These are phyloP conservation scores for Pythium plurisporium DNA, from an alignment of 352 stramenopile species.

Conservation along the genomic window DNA sequence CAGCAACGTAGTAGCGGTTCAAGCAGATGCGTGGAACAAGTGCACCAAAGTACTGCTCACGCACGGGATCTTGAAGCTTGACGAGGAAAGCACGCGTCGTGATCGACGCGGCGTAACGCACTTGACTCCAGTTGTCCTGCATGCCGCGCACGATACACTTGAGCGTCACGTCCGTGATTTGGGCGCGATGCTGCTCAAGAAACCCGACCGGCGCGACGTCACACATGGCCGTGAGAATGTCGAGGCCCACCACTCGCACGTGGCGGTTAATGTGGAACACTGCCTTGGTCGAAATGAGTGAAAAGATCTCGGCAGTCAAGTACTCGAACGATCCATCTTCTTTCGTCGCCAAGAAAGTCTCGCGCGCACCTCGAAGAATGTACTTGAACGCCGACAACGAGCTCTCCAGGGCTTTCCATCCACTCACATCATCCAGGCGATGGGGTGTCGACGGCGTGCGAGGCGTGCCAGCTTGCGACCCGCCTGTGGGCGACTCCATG, in stretches of 20 bases:
- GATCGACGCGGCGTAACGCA: conserved; percentile 93
- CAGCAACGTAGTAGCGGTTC: conserved; percentile 96
- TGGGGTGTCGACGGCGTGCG: conserved; percentile 76
- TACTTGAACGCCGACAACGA: conserved; percentile 84
- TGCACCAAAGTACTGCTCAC: conserved; percentile 58
- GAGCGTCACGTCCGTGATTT: conserved; percentile 42
- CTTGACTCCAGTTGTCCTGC: conserved; percentile 97
- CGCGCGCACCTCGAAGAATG: conserved; percentile 75
- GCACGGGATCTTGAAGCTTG: conserved; percentile 58
- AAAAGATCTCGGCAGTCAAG: conserved; percentile 55
- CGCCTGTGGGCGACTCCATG: conserved; percentile 58
- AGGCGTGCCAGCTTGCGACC: conserved; percentile 52
- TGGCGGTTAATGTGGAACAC: conserved; percentile 95
- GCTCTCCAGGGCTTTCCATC: conserved; percentile 96
- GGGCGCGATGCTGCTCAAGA: conserved; percentile 32
- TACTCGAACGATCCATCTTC: conserved; percentile 40
- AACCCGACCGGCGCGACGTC: conserved; percentile 44
- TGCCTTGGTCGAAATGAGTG: conserved; percentile 70
- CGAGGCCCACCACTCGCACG: conserved; percentile 85
- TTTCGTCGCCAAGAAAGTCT: conserved; percentile 47
- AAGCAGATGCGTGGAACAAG: conserved; percentile 94
- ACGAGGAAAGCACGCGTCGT: conserved; percentile 84
- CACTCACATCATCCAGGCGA: conserved; percentile 93
- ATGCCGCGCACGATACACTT: conserved; percentile 79
- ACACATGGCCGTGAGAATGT: conserved; percentile 74